phyloP scores from a whole-genome alignment of 768 basidiomycete species.

The Russula abietina region DNA sequence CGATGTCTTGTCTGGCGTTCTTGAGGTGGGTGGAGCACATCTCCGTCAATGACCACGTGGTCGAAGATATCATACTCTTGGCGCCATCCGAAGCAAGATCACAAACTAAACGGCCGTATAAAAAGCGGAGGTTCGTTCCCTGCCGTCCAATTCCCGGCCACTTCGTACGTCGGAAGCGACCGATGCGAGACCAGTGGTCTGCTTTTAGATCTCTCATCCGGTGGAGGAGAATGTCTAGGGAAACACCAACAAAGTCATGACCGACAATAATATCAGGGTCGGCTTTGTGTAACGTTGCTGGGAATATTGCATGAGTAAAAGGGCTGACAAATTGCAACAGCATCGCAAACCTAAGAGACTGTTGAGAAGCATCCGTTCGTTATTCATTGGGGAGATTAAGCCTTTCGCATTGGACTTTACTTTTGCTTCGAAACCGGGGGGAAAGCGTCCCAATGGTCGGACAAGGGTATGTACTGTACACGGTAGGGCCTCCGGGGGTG shows the following conservation, averaged over 20 bases:
- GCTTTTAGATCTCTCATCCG: constrained; percentile 87
- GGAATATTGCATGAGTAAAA: constrained; percentile 4
- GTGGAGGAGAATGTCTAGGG: constrained; percentile 83
- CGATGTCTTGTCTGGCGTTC: constrained; percentile 85
- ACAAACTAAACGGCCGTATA: constrained; percentile 82
- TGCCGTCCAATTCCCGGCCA: constrained; percentile 80
- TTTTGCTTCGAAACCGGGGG: constrained; percentile 70
- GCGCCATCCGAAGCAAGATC: constrained; percentile 94
- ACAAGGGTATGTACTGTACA: constrained; percentile 85
- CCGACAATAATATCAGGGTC: constrained; percentile 95
- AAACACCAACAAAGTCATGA: constrained; percentile 87
- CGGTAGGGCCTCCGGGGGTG: constrained; percentile 79
- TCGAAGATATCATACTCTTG: constrained; percentile 91
- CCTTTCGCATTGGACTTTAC: constrained; percentile 62
- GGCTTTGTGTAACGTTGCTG: constrained; percentile 69
- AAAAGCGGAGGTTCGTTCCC: constrained; percentile 75
- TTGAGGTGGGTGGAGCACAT: constrained; percentile 92
- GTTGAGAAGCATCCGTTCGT: constrained; percentile 82
- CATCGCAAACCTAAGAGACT: constrained; percentile 57
- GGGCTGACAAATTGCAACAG: neutral
- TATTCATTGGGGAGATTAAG: constrained; percentile 63
- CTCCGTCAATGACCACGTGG: constrained; percentile 96
- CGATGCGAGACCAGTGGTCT: constrained; percentile 91
- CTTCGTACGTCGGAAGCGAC: constrained; percentile 77
- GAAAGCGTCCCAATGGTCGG: constrained; percentile 83